Evolutionary conservation across 495 filamentous ascomycete genomes (phyloP), one percentile per base, ranked within the genome.

Genomic region (Hypoxylon perforatum): DNA sequence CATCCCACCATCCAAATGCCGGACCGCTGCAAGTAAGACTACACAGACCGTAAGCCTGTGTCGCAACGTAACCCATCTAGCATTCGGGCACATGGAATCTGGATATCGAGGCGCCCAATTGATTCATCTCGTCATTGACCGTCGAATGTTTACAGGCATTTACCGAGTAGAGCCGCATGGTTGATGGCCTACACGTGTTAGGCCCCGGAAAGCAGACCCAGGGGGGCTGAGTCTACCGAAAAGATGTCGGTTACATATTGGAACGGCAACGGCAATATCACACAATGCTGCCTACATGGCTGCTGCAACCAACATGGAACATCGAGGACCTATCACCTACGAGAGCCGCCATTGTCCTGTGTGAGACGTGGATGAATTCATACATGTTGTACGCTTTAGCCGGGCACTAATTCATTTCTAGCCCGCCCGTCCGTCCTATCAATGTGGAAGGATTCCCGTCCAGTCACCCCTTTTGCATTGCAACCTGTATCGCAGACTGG

Each of bases 131-230:
- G 1, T 19, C 23, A 10, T 53, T 44, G 14, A 17, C 19, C 6
- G 6, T 55, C 35, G n/a, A 54, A 39, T 46, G 22, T 47, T 38
- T 39, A 46, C 23, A n/a, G n/a, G 35, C 28, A 41, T 39, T 47
- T 54, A 64, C 55, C 60, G 65, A 69, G 44, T 15, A 61, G 56
- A 69, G 66, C 66, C 66, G 61, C 66, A 69, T 30, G 21, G 33
- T 57, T 36, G 18, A 54, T 51, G 11, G 48, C 39, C 39, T 60
- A 69, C 66, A 69, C 66, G 66, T 69, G 66, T 69, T 60, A 38
- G 56, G 28, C 14, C 15, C 30, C 49, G 55, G 39, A 63, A 48
- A 38, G 45, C 50, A 39, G n/a, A 44, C 66, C 66, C 12, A 48
- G 22, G 42, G 22, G 42, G 50, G 41, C n/a, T 57, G 52, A 39